Percentiles rank a stretch among this genome's conserved stretches.
Evolutionary conservation across 345 rosid species (phyloP).

Genomic region (Pelargonium nanum): DNA sequence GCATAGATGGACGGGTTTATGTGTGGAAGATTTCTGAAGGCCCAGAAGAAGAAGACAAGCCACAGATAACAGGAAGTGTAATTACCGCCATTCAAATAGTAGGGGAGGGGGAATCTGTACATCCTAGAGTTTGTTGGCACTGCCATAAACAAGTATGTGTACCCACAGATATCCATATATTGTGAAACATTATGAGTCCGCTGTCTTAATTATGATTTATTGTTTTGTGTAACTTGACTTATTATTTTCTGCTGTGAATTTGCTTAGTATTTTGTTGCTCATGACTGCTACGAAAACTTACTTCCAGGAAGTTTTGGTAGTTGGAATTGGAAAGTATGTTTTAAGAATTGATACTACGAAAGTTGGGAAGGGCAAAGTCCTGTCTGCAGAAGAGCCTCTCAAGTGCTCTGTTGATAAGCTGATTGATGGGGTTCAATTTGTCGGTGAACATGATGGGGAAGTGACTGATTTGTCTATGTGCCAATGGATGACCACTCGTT

Average conservation of each 20-base stretch:
- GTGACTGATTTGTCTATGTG: constrained; percentile 94
- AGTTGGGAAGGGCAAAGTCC: constrained; percentile 50
- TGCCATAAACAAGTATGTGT: constrained; percentile 71
- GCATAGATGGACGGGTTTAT: constrained; percentile 65
- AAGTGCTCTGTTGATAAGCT: constrained; percentile 51
- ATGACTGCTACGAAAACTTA: background rate
- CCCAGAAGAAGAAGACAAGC: constrained; percentile 59
- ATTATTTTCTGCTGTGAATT: background rate
- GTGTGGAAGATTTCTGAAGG: constrained; percentile 78
- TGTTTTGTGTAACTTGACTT: background rate
- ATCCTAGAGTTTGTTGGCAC: constrained; percentile 93
- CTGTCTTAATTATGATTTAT: background rate
- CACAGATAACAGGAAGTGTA: constrained; percentile 53
- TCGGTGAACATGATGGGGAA: constrained; percentile 88
- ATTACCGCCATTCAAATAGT: constrained; percentile 56
- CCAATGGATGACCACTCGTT: constrained; percentile 75
- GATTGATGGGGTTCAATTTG: constrained; percentile 65
- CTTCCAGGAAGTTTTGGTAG: constrained; percentile 73
- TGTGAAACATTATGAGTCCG: background rate
- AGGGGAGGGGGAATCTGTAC: constrained; percentile 40
- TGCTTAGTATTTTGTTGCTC: background rate
- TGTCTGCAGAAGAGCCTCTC: constrained; percentile 66
- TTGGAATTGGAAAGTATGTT: constrained; percentile 61
- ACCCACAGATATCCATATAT: background rate
- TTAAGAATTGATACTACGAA: constrained; percentile 66